Base-by-base conservation (phyloP, 108 stramenopile species). In the Stephanodiscus triporus region DNA sequence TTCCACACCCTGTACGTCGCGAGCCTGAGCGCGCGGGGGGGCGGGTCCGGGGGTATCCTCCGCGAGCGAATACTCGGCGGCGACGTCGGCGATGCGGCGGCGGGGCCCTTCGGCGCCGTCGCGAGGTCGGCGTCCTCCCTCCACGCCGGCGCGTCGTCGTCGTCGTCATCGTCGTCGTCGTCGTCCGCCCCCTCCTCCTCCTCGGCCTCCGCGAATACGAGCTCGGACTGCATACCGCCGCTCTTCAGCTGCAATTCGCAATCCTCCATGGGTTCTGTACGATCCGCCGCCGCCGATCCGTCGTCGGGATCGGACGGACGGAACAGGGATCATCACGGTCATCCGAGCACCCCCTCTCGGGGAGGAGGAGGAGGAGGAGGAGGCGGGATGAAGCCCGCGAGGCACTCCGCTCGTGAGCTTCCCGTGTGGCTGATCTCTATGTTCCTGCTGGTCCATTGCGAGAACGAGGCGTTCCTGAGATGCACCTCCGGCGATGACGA, bases 351-450 rank as follows among this genome's bases (percentile, higher is more conserved):
- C 23, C 26, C 53, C 10, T 26, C 23, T 54, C 23, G 53, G 53
- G 53, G 24, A 45, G 43, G 43, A 16, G 32, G 19, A 26, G 51
- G 57, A 16, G 32, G 54, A 27, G 51, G 37, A 16, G 26, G 40
- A 48, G 40, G 61, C 30, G 50, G 69, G 51, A 72, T 80, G 72
- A 82, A 78, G 40, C 77, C 81, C 37, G 81, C 81, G 17, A 67
- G 79, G 20, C 71, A 80, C 37, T 87, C 90, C 0, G 93, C 93
- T 1, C 91, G 91, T 61, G 94, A 95, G 68, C 68, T 95, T 8
- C 94, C 94, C 1, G 91, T 92, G 0, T 95, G 94, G 94, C 76
- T 95, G 30, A 78, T 95, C 27, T 85, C 89, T 20, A 92, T 86
- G 50, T 95, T 95, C 69, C 72, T 95, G 29, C 61, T 95, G 58